A percentile compares a stretch with the other conserved stretches of the same genome.
Conservation (phyloP, 768 basidiomycete species). For the Boletus sensibilis region DNA sequence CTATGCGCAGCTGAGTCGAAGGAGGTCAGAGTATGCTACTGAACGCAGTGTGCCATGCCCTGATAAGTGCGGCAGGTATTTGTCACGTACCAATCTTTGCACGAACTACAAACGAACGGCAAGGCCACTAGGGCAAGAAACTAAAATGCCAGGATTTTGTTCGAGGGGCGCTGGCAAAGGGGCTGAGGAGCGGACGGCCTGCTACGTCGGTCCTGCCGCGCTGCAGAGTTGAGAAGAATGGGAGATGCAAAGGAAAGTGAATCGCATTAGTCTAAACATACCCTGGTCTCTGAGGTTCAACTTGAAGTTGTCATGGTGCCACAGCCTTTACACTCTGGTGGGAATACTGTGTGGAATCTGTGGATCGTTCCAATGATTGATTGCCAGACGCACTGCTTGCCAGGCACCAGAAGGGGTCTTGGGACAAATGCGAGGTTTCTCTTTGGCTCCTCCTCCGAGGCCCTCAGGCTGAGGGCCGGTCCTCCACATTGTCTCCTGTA, state of each 20-base stretch:
- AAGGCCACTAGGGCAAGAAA: slow-evolving; percentile 46
- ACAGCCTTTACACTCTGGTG: neutral
- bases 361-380: too few species aligned
- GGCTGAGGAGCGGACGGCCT: slow-evolving; percentile 4
- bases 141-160: neutral
- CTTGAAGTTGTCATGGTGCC: slow-evolving; percentile 4
- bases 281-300: neutral
- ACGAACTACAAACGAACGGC: slow-evolving; percentile 23
- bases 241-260: slow-evolving; percentile 6
- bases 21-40: neutral
- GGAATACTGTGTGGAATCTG: neutral
- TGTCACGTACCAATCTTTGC: slow-evolving; percentile 5
- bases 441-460: too few species aligned
- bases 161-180: slow-evolving; percentile 12
- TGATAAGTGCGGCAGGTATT: neutral
- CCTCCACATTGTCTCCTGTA: too few species aligned
- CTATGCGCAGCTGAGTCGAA: neutral
- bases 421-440: too few species aligned
- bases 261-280: neutral
- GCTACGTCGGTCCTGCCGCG: slow-evolving; percentile 35
- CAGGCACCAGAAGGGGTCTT: too few species aligned
- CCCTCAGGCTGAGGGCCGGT: too few species aligned
- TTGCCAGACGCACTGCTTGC: too few species aligned
- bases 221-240: slow-evolving; percentile 24
- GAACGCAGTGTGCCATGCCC: neutral